These are phyloP conservation scores for Thoreauomyces humboldtii DNA, from an alignment of 192 early-diverging fungal species.

Conservation along the genomic window DNA sequence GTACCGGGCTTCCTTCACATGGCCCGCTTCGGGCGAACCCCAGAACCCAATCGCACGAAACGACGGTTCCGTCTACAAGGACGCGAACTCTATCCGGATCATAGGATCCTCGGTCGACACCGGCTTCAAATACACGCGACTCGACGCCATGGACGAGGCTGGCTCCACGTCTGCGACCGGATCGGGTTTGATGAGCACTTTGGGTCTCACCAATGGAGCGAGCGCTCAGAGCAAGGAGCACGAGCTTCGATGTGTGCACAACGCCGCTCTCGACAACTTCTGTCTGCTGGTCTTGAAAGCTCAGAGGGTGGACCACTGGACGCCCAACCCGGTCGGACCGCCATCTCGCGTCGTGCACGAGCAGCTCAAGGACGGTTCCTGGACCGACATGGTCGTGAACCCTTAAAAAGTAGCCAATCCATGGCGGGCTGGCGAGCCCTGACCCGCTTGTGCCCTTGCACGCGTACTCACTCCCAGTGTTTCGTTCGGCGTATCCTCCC, in stretches of 20 bases:
- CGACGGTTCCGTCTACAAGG: constrained; percentile 13
- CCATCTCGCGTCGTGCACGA: constrained; percentile 29
- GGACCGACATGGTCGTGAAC: constrained; percentile 35
- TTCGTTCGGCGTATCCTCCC: too few relatives aligned
- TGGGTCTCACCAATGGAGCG: constrained; percentile 1
- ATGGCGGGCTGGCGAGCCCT: too few relatives aligned
- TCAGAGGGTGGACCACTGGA: constrained; percentile 56
- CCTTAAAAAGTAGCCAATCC: constrained; percentile 17
- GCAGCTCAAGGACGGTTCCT: constrained; percentile 28
- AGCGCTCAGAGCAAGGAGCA: constrained; percentile 30
- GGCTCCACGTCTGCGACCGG: neutral
- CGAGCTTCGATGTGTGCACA: constrained; percentile 58
- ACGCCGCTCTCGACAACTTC: constrained; percentile 73
- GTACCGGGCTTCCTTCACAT: constrained; percentile 66
- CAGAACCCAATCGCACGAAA: neutral
- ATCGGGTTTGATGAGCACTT: neutral
- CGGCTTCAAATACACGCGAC: constrained; percentile 57
- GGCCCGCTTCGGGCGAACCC: constrained; percentile 62
- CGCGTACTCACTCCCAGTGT: too few relatives aligned
- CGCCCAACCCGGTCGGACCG: constrained; percentile 18
- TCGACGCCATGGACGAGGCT: constrained; percentile 50
- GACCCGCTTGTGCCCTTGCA: too few relatives aligned
- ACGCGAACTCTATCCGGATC: constrained; percentile 8
- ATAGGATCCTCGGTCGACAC: constrained; percentile 36
- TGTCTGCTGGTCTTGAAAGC: constrained; percentile 69